A percentile compares a stretch with the other conserved stretches of the same genome.
phyloP scores from a whole-genome alignment of 176 grass and related monocot genomes.

The Rhipidocladum racemiflorum region DNA sequence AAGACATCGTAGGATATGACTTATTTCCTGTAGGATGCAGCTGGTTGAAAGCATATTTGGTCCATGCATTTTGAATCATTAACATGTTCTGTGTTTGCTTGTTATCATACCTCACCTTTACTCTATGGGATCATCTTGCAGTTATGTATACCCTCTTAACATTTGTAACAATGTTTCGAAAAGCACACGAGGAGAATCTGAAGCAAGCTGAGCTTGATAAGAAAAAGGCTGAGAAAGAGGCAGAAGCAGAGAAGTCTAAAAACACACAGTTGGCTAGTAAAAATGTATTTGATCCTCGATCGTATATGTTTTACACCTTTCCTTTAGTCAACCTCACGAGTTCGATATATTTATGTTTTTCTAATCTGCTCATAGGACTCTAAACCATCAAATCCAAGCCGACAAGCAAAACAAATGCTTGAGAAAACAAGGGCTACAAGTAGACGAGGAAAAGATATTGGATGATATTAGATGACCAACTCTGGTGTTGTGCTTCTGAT shows the following conservation, averaged over 20 bases:
- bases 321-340: not conserved
- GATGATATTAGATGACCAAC: slow-evolving; percentile 40
- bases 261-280: slow-evolving; percentile 36
- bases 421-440: slow-evolving; percentile 56
- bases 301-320: slow-evolving; percentile 1
- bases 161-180: slow-evolving; percentile 83
- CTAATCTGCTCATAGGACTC: slow-evolving; percentile 39
- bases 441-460: slow-evolving; percentile 60
- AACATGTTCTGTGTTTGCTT: slow-evolving; percentile 29
- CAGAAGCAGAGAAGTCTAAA: slow-evolving; percentile 72
- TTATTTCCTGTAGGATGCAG: not conserved
- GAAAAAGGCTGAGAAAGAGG: slow-evolving; percentile 87
- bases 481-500: slow-evolving; percentile 21
- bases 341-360: slow-evolving; percentile 7
- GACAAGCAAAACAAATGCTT: slow-evolving; percentile 55
- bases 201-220: slow-evolving; percentile 94
- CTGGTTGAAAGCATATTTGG: slow-evolving; percentile 8
- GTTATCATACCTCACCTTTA: not conserved
- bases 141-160: slow-evolving; percentile 82
- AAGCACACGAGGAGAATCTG: slow-evolving; percentile 86
- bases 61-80: not conserved
- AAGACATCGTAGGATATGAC: not conserved
- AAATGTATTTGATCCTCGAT: slow-evolving; percentile 44
- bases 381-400: slow-evolving; percentile 59
- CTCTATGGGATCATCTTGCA: slow-evolving; percentile 38